Evolutionary conservation across 1,284 basidiomycete genomes (phyloP), one percentile per base, ranked within the genome.

Genomic region (Papiliotrema fonsecae): DNA sequence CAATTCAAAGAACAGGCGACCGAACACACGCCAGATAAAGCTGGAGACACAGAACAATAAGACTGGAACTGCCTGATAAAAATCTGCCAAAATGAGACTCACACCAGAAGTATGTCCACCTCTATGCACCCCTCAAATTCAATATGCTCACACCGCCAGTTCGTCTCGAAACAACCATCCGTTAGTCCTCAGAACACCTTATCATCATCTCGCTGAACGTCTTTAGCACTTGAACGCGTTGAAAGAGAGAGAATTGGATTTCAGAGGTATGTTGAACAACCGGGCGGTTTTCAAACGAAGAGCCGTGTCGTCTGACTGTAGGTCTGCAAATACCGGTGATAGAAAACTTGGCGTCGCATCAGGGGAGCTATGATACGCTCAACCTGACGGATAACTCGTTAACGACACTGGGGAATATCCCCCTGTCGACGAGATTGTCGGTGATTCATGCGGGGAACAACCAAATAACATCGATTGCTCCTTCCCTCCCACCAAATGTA

Each of bases 321-420:
- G 91, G 92, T 52, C 88, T 90, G 75, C 94, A 93, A 81, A 97
- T 98, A 66, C 91, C 93, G 39, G 84, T 88, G 45, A 98, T 99
- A 69, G 96, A 99, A 84, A 98, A 99, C 79, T 80, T 99, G 62
- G 96, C 93, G 78, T 91, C 97, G 9, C 66, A 96, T 88, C 74
- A 89, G 81, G 82, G 92, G 82, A 76, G 72, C 77, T 78, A 65
- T 50, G 74, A 76, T 56, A 70, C 69, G 13, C 64, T 99, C 67
- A 96, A 99, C 79, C 79, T 98, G 54, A 97, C 93, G 52, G 96
- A 99, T 78, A 99, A 99, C 74, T 85, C 90, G 52, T 85, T 99
- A 74, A 79, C 84, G 54, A 82, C 82, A 4, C 80, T 99, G 39
- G 88, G 89, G 58, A 98, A 98, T 77, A 80, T 99, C 36, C 96